Evolutionary conservation across 1,284 basidiomycete species (phyloP).

Genomic region (Stereum hirsutum): DNA sequence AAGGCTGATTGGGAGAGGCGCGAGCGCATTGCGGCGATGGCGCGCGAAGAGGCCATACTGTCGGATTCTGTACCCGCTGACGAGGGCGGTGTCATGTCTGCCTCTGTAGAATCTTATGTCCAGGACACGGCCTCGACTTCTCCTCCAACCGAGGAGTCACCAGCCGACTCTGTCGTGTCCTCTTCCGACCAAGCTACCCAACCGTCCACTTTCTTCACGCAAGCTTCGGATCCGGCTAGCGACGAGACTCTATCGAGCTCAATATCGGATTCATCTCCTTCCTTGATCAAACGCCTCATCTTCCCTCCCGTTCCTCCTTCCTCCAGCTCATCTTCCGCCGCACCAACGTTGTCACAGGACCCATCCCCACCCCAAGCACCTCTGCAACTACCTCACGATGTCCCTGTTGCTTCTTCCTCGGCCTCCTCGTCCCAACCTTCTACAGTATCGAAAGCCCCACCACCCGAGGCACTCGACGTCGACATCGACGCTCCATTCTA

Average conservation of each 20-base stretch:
- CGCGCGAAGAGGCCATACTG: background rate
- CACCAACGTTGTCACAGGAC: background rate
- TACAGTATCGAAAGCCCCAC: slow-evolving; percentile 2
- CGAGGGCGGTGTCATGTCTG: background rate
- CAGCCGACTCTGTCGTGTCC: background rate
- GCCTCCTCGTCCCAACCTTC: slow-evolving; percentile 12
- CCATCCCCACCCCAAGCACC: background rate
- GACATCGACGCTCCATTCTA: slow-evolving; percentile 18
- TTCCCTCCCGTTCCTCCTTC: background rate
- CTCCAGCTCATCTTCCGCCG: background rate
- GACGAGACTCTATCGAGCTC: too few relatives aligned
- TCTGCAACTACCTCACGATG: background rate
- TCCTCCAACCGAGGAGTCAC: background rate
- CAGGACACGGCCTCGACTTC: background rate
- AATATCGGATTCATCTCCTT: too few relatives aligned
- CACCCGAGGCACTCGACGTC: too few relatives aligned
- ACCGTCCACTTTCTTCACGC: background rate
- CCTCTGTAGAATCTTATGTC: too few relatives aligned
- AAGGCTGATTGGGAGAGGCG: background rate
- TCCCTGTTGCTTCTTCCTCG: slow-evolving; percentile 7
- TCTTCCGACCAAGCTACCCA: slow-evolving; percentile 2
- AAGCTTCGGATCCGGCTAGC: too few relatives aligned
- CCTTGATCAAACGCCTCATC: too few relatives aligned
- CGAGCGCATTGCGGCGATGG: background rate
- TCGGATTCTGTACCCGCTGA: background rate